A percentile compares a stretch with the other conserved stretches of the same genome.
phyloP scores from a whole-genome alignment of 441 rosid species.

The Populus tomentosa region DNA sequence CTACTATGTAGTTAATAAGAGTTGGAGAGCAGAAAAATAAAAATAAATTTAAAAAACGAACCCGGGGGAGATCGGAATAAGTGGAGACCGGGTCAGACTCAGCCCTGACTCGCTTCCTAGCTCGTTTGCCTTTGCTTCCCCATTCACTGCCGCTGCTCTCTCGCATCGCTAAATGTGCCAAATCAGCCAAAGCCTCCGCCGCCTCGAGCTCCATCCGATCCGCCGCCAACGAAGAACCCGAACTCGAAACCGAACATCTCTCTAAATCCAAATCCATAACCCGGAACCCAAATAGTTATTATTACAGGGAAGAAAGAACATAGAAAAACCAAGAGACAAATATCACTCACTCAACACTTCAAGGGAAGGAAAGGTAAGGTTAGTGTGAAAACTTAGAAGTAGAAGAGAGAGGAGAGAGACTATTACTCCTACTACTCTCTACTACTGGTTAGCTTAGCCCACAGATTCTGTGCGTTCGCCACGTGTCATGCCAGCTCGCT shows the following conservation, averaged over 20 bases:
- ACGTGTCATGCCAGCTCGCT: constrained; percentile 60
- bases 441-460: constrained; percentile 38
- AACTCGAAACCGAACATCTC: constrained; percentile 25
- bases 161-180: constrained; percentile 57
- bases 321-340: constrained; percentile 17
- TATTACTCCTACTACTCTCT: not conserved
- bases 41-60: constrained; percentile 17
- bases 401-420: constrained; percentile 14
- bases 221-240: constrained; percentile 18
- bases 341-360: not conserved
- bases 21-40: not conserved
- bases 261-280: constrained; percentile 29
- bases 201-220: constrained; percentile 81
- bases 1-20: not conserved
- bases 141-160: constrained; percentile 42
- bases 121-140: constrained; percentile 66
- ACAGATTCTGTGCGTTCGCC: constrained; percentile 32
- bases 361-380: constrained; percentile 2
- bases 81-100: constrained; percentile 51
- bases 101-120: constrained; percentile 54
- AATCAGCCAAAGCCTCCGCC: constrained; percentile 83
- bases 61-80: constrained; percentile 29
- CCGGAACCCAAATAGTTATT: constrained; percentile 6
- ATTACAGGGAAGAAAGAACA: not conserved
- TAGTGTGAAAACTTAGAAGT: constrained; percentile 3